Base-by-base conservation (phyloP, 2,329 filamentous ascomycete species). In the Fusarium cicatricum region DNA sequence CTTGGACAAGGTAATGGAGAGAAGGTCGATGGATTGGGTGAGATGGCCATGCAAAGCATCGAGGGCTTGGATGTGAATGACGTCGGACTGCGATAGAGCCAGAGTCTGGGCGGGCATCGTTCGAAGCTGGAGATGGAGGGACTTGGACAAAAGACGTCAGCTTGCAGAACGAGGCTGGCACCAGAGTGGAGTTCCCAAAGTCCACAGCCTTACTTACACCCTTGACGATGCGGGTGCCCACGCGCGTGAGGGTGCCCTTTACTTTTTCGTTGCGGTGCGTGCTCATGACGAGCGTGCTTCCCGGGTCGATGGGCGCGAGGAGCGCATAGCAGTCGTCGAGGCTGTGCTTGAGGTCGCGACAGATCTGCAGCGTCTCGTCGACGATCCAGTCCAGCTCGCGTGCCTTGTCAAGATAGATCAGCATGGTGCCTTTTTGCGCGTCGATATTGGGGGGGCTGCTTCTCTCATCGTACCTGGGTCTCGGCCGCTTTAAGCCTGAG, bases 191-290 rank as follows among this genome's bases (percentile, higher is more conserved):
- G 29, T 10, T 12, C 29, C 11, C 4, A 14, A 32, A n/a, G 14
- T 6, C 12, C 29, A 32, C 29, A 37, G 23, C 16, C 88, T 67
- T 80, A 93, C 91, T 67, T 80, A 93, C 91, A 64, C 92, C 94
- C 74, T 96, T 97, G 60, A 96, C 89, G 61, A 99, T 89, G 45
- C 90, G 87, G n/a, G 91, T 91, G 33, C 95, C 95, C 31, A 96
- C 86, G 48, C 95, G 86, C 1, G 94, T 98, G 56, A 98, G 86
- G 67, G 92, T 91, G 15, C 95, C 95, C 75, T 99, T 99, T 60
- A 98, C 87, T 64, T 85, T 87, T 78, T 99, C 95, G 50, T 91
- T 94, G 51, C 93, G 86, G 51, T 90, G 84, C 12, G 93, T 96
- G 58, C 90, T 95, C 64, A 99, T 83, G 26, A 95, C 93, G 23